These are phyloP conservation scores for Helicostylum pulchrum DNA, from an alignment of 192 early-diverging fungal genomes.

Conservation along the genomic window DNA sequence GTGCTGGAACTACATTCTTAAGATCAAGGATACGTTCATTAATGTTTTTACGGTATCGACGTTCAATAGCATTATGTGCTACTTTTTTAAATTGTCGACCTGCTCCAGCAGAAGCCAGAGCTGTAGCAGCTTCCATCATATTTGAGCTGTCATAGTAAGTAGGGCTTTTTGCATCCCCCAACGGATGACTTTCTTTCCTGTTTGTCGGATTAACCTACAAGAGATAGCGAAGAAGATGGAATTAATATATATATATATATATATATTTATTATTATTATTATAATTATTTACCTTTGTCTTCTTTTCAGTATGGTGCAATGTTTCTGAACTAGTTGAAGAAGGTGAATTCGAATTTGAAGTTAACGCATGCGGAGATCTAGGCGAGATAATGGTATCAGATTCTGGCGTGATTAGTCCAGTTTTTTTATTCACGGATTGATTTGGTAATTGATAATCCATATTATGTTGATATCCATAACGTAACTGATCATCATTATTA, in stretches of 20 bases:
- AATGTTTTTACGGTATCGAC: slow-evolving; percentile 92
- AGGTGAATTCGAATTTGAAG: too few species aligned
- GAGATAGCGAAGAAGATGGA: neutral
- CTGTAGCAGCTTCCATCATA: neutral
- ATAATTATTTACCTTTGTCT: too few species aligned
- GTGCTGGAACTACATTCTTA: slow-evolving; percentile 77
- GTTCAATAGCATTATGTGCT: slow-evolving; percentile 92
- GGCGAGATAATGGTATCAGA: too few species aligned
- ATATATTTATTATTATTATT: too few species aligned
- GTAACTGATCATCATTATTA: too few species aligned
- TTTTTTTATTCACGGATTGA: too few species aligned
- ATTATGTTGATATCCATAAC: too few species aligned
- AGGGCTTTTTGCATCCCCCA: neutral
- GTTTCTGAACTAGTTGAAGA: too few species aligned
- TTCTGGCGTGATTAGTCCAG: too few species aligned
- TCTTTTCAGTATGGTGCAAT: too few species aligned
- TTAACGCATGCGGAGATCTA: too few species aligned
- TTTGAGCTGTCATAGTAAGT: neutral
- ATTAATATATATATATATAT: neutral
- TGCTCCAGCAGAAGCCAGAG: neutral
- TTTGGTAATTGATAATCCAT: too few species aligned
- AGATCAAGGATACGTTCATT: slow-evolving; percentile 91
- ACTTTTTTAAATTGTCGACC: slow-evolving; percentile 71
- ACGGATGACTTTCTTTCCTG: neutral
- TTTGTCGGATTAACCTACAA: neutral